Conservation (phyloP, 2,329 filamentous ascomycete species). For the Scedosporium apiospermum region DNA sequence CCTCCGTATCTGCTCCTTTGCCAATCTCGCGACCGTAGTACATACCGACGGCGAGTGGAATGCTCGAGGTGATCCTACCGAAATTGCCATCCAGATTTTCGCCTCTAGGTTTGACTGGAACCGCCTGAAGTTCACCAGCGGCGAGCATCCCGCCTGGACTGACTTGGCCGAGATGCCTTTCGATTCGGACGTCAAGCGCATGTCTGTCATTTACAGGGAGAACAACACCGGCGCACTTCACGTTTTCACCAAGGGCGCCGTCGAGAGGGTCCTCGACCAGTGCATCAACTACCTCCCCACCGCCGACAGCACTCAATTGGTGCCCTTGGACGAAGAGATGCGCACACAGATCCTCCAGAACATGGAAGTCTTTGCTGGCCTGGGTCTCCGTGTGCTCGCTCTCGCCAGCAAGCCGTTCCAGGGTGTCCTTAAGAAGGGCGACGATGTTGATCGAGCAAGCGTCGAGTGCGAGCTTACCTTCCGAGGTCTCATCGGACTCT, state of each 20-base stretch:
- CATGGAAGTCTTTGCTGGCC: slow-evolving; percentile 53
- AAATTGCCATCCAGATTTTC: slow-evolving; percentile 65
- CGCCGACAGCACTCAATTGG: slow-evolving; percentile 19
- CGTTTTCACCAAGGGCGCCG: slow-evolving; percentile 53
- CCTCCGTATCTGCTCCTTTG: slow-evolving; percentile 49
- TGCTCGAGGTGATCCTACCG: slow-evolving; percentile 56
- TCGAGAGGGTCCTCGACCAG: slow-evolving; percentile 54
- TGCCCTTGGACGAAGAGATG: slow-evolving; percentile 39
- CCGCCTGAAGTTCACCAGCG: slow-evolving; percentile 38
- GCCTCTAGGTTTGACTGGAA: slow-evolving; percentile 57
- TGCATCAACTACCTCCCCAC: slow-evolving; percentile 40
- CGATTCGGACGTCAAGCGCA: slow-evolving; percentile 63
- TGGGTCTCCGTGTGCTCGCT: slow-evolving; percentile 58
- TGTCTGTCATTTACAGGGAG: slow-evolving; percentile 56
- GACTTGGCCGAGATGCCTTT: slow-evolving; percentile 60
- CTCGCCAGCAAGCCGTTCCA: slow-evolving; percentile 42
- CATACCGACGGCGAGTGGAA: slow-evolving; percentile 40
- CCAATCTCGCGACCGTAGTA: slow-evolving; percentile 41
- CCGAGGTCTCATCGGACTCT: slow-evolving; percentile 59
- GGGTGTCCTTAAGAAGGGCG: slow-evolving; percentile 25
- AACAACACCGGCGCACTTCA: slow-evolving; percentile 21
- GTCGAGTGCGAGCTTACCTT: slow-evolving; percentile 54
- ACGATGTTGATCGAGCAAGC: slow-evolving; percentile 38
- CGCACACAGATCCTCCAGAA: slow-evolving; percentile 48
- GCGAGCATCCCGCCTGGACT: slow-evolving; percentile 38